Percentiles rank a stretch among this genome's conserved stretches.
Conservation (phyloP, 1,284 basidiomycete species). For the Ganoderma lingzhi region DNA sequence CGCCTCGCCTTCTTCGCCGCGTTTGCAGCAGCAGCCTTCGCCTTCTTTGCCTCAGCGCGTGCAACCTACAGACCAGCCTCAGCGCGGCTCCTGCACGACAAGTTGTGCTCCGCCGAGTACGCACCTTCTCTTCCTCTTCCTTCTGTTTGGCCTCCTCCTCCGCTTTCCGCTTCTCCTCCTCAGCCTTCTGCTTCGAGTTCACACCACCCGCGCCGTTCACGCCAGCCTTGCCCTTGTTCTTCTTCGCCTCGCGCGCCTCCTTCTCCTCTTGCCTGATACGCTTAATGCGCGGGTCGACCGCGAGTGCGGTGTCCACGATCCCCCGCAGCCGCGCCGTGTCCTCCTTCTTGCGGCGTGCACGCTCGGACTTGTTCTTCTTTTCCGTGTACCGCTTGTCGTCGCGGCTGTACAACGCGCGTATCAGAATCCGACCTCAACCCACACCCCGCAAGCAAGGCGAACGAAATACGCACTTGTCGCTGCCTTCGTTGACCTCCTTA, state of each 20-base stretch:
- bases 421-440: not conserved
- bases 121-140: conserved; percentile 74
- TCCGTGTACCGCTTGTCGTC: conserved; percentile 99
- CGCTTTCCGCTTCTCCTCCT: conserved; percentile 54
- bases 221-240: conserved; percentile 61
- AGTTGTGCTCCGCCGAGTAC: conserved; percentile 18
- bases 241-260: conserved; percentile 94
- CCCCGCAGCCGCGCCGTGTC: conserved; percentile 91
- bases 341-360: conserved; percentile 96
- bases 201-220: conserved; percentile 55
- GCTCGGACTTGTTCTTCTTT: conserved; percentile 99
- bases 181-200: conserved; percentile 42
- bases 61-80: conserved; percentile 52
- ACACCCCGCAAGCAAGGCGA: not conserved
- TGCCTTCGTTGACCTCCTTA: conserved; percentile 98
- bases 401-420: conserved; percentile 61
- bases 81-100: not conserved
- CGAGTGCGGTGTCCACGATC: conserved; percentile 89
- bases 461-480: conserved; percentile 78
- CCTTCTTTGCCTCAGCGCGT: conserved; percentile 85
- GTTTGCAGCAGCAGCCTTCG: conserved; percentile 84
- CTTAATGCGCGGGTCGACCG: conserved; percentile 95
- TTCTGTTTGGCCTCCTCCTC: conserved; percentile 68
- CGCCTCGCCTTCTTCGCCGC: conserved; percentile 96
- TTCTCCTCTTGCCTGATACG: conserved; percentile 98